phyloP scores from a whole-genome alignment of 768 basidiomycete genomes.

The Lactarius psammicola region DNA sequence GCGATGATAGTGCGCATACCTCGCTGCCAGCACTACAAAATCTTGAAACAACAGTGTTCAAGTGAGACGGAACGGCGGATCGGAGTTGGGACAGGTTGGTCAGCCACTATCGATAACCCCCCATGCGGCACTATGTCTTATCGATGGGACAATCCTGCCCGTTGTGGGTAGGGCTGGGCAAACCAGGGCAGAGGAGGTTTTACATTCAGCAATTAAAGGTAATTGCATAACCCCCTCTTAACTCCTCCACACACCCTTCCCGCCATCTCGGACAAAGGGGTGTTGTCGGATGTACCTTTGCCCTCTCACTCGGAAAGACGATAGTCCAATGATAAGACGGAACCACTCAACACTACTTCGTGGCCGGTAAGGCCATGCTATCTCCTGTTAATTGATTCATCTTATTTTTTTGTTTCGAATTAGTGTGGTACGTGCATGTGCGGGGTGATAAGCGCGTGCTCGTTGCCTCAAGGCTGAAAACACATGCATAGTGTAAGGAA shows the following conservation, averaged over 20 bases:
- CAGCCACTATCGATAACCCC: background rate
- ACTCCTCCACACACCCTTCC: background rate
- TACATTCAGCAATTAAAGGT: constrained; percentile 8
- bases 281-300: background rate
- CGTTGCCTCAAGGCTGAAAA: constrained; percentile 2
- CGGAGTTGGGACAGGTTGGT: background rate
- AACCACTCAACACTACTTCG: background rate
- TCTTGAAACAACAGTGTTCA: background rate
- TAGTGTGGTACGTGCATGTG: background rate
- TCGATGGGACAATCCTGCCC: background rate
- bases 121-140: background rate
- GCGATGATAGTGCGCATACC: background rate
- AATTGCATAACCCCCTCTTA: constrained; percentile 1
- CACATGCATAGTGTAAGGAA: background rate
- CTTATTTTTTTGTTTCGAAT: background rate
- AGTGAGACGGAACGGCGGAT: background rate
- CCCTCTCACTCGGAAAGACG: background rate
- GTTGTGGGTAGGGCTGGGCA: background rate
- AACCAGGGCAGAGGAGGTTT: constrained; percentile 1
- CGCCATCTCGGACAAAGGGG: background rate
- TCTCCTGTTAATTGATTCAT: background rate
- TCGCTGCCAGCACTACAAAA: background rate
- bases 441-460: constrained; percentile 4
- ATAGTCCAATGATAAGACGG: background rate
- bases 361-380: background rate